phyloP scores from a whole-genome alignment of 805 yeast genomes.

The Saccharomycopsis oosterbeekiorum region DNA sequence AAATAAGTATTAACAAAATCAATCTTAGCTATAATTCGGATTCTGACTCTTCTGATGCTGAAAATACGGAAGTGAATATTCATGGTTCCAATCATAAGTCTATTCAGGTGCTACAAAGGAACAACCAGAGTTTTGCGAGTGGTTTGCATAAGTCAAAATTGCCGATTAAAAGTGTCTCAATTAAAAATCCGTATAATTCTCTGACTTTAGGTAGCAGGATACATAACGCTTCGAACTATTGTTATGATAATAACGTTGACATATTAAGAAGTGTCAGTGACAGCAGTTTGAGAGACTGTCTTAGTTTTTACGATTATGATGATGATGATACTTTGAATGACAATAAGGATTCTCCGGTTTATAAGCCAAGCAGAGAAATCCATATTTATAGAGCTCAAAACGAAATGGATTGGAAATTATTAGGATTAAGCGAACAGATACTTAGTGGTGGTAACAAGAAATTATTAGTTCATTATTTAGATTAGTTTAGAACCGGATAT shows the following conservation, averaged over 20 bases:
- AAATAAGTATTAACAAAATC: slow-evolving; percentile 26
- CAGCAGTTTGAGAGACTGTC: background rate
- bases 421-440: slow-evolving; percentile 16
- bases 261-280: slow-evolving; percentile 3
- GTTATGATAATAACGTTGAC: slow-evolving; percentile 13
- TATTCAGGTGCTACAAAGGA: background rate
- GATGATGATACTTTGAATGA: background rate
- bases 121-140: slow-evolving; percentile 1
- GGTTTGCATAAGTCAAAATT: background rate
- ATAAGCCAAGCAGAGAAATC: slow-evolving; percentile 10
- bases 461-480: slow-evolving; percentile 17
- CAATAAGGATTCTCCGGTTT: background rate
- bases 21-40: slow-evolving; percentile 14
- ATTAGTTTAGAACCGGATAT: background rate
- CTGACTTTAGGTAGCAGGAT: background rate
- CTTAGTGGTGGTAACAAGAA: slow-evolving; percentile 14
- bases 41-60: slow-evolving; percentile 1
- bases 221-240: background rate
- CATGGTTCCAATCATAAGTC: background rate
- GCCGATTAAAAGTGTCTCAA: slow-evolving; percentile 1
- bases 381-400: slow-evolving; percentile 18
- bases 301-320: background rate
- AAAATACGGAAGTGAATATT: background rate
- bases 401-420: slow-evolving; percentile 18
- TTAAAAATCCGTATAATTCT: background rate